Percentiles rank a stretch among this genome's conserved stretches.
phyloP scores from a whole-genome alignment of 2,329 filamentous ascomycete species.

The Neonectria sp. region DNA sequence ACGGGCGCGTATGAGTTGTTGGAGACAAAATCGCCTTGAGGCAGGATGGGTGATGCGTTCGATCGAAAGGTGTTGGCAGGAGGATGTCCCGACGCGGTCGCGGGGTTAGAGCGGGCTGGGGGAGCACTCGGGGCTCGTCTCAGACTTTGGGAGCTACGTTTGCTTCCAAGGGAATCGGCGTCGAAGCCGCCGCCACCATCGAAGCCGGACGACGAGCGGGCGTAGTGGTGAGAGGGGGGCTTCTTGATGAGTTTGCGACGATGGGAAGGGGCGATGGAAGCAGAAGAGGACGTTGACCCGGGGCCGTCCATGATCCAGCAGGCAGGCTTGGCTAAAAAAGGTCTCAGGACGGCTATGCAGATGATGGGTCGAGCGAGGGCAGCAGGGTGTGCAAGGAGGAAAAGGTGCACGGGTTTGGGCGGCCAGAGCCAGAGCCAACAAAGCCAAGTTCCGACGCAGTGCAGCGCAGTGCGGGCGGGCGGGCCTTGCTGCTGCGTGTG shows the following conservation, averaged over 20 bases:
- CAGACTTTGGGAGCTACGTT: constrained; percentile 75
- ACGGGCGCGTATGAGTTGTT: constrained; percentile 50
- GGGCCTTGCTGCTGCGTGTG: constrained; percentile 28
- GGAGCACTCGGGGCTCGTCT: constrained; percentile 74
- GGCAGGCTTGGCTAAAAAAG: constrained; percentile 48
- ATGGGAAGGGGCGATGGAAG: constrained; percentile 63
- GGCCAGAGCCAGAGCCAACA: constrained; percentile 41
- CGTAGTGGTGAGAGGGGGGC: constrained; percentile 67
- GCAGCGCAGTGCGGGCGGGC: constrained; percentile 36
- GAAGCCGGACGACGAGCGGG: constrained; percentile 64
- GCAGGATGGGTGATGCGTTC: constrained; percentile 63
- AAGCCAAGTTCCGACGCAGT: constrained; percentile 42
- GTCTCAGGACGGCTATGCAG: constrained; percentile 48
- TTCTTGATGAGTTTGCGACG: constrained; percentile 77
- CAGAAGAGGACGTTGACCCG: constrained; percentile 52
- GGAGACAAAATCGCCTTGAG: constrained; percentile 62
- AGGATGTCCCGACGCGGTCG: constrained; percentile 65
- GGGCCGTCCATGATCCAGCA: constrained; percentile 64
- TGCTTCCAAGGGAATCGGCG: constrained; percentile 71
- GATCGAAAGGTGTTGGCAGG: constrained; percentile 57
- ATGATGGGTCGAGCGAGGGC: constrained; percentile 46
- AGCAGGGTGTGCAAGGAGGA: constrained; percentile 47
- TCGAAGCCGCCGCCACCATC: constrained; percentile 64
- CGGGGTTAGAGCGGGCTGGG: constrained; percentile 62
- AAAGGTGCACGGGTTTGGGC: constrained; percentile 37